A percentile compares a stretch with the other conserved stretches of the same genome.
Evolutionary conservation across 768 basidiomycete species (phyloP).

Genomic region (Cantharellus anzutake): DNA sequence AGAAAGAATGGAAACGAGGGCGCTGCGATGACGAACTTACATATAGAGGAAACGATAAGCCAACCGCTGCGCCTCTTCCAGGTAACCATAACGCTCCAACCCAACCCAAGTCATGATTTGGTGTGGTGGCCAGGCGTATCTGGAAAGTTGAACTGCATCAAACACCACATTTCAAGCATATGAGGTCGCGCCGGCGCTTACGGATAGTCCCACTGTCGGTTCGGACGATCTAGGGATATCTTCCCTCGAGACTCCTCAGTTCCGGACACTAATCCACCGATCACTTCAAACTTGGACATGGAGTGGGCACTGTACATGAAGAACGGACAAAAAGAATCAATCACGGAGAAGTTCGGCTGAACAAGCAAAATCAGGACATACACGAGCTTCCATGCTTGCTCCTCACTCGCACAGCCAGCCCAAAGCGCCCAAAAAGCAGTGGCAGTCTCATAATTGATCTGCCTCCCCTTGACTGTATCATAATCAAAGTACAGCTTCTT

Average conservation of each 20-base stretch:
- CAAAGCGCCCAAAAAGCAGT: conserved; percentile 92
- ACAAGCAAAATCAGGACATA: conserved; percentile 24
- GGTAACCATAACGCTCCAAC: conserved; percentile 85
- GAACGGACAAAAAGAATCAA: conserved; percentile 4
- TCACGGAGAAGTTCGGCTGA: not conserved
- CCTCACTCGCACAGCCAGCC: conserved; percentile 94
- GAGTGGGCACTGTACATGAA: conserved; percentile 43
- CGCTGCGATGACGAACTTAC: conserved; percentile 22
- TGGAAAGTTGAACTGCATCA: conserved; percentile 15
- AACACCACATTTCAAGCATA: not conserved
- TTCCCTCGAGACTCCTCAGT: conserved; percentile 93
- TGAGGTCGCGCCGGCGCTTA: conserved; percentile 28
- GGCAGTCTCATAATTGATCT: conserved; percentile 92
- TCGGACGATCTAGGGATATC: conserved; percentile 88
- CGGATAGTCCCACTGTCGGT: conserved; percentile 98
- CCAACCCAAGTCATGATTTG: conserved; percentile 99
- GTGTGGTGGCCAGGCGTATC: conserved; percentile 85
- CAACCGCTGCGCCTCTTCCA: conserved; percentile 80
- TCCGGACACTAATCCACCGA: conserved; percentile 87
- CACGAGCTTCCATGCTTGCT: conserved; percentile 88
- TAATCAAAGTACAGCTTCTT: conserved; percentile 92
- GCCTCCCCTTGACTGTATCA: conserved; percentile 77
- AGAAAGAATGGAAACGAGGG: not conserved
- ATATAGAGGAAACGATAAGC: conserved; percentile 98
- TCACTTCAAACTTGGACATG: conserved; percentile 87